A percentile compares a stretch with the other conserved stretches of the same genome.
Evolutionary conservation across 1,284 basidiomycete species (phyloP).

Genomic region (Cutaneotrichosporon sp.): DNA sequence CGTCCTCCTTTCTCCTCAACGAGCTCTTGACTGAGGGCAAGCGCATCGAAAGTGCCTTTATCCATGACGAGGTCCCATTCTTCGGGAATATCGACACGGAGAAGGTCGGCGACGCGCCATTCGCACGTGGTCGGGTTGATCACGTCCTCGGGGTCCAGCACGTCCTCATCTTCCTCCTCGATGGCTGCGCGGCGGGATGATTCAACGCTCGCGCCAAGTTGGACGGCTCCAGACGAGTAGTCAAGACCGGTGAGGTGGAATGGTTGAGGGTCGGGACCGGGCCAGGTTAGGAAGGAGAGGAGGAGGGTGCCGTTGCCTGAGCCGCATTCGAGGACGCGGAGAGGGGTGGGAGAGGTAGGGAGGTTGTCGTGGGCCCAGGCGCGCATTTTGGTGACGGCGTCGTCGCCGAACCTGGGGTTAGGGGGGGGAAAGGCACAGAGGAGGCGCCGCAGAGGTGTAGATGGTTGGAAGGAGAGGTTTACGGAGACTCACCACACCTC

Average conservation of each 20-base stretch:
- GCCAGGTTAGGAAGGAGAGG: slow-evolving; percentile 49
- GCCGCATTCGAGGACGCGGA: slow-evolving; percentile 47
- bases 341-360: slow-evolving; percentile 25
- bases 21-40: slow-evolving; percentile 42
- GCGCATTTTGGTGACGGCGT: slow-evolving; percentile 49
- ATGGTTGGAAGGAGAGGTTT: not conserved
- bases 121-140: slow-evolving; percentile 38
- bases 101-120: slow-evolving; percentile 47
- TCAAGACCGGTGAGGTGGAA: slow-evolving; percentile 51
- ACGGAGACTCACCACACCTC: slow-evolving; percentile 46
- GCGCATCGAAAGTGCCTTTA: slow-evolving; percentile 53
- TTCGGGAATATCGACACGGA: slow-evolving; percentile 42
- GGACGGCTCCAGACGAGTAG: slow-evolving; percentile 43
- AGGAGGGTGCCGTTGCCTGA: slow-evolving; percentile 52
- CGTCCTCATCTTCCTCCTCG: slow-evolving; percentile 26
- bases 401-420: slow-evolving; percentile 49
- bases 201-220: slow-evolving; percentile 42
- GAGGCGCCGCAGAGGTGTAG: not conserved
- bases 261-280: slow-evolving; percentile 27
- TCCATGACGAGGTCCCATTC: slow-evolving; percentile 53
- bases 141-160: slow-evolving; percentile 40
- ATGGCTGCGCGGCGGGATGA: slow-evolving; percentile 28
- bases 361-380: slow-evolving; percentile 47
- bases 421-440: too few relatives aligned
- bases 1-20: slow-evolving; percentile 37